phyloP scores from a whole-genome alignment of 345 rosid species.

The Triadica sebifera region DNA sequence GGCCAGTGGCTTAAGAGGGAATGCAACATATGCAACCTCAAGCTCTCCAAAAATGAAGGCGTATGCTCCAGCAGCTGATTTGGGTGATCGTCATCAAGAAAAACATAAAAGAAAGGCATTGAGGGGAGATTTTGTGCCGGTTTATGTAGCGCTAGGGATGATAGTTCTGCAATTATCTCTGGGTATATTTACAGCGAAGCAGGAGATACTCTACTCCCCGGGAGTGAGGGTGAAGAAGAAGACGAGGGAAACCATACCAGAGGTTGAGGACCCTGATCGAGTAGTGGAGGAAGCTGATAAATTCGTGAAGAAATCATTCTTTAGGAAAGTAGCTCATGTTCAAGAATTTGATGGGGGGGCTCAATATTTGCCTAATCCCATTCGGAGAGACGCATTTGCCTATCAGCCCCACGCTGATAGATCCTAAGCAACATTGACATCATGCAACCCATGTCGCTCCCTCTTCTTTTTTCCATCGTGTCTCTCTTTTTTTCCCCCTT shows the following conservation, averaged over 20 bases:
- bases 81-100: neutral
- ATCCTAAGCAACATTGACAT: conserved; percentile 26
- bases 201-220: conserved; percentile 56
- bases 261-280: conserved; percentile 63
- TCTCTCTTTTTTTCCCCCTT: neutral
- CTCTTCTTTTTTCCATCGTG: no score
- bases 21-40: no score
- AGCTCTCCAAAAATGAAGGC: no score
- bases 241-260: conserved; percentile 65
- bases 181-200: conserved; percentile 59
- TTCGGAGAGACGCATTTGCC: conserved; percentile 41
- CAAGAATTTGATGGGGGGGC: conserved; percentile 39
- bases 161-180: conserved; percentile 19
- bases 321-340: conserved; percentile 71
- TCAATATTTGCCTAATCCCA: conserved; percentile 24
- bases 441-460: no score
- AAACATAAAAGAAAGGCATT: neutral
- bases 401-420: conserved; percentile 40
- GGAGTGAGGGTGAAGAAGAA: conserved; percentile 63
- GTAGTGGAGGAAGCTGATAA: conserved; percentile 44
- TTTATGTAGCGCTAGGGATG: conserved; percentile 17
- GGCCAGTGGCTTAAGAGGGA: no score
- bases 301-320: conserved; percentile 51
- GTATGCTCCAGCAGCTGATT: no score
- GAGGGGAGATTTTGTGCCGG: conserved; percentile 18